Base-by-base conservation (phyloP, 345 rosid genomes). In the Viola odorata region DNA sequence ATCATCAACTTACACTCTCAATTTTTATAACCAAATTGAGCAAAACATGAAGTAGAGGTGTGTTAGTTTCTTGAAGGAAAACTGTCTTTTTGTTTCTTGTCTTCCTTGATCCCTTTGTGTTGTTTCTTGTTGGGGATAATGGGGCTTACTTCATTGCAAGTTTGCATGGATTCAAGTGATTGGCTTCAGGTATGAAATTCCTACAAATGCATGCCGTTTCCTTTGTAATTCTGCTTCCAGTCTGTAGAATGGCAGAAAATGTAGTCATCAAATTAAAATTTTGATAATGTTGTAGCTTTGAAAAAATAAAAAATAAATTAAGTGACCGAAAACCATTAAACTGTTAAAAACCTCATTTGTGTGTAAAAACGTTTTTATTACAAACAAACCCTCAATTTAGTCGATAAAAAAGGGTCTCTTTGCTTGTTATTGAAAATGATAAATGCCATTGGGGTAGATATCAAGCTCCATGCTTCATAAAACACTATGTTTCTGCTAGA, bases 131-230 rank as follows among this genome's bases (percentile, higher is more conserved):
- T 48, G 39, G 8, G 5, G 39, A 41, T 39, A 40, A 87, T 87
- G 91, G 86, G 85, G 67, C 81, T 85, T 58, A 83, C 82, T 69
- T 87, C 96, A 72, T 80, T 89, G 48, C 97, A 84, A 78, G 94
- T 84, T 64, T 92, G 94, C 88, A 85, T 89, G 97, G 97, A 92
- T 75, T 87, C 95, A 48, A 60, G 94, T 45, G 96, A 89, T 37
- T 92, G 97, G 98, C 82, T 92, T 32, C 96, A 89, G 94, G 98
- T 89, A 48, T 39, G 60, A 10, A 50, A 52, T 50, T 55, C 62
- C 53, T 54, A 3, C 32, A 23, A 23, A 23, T 23, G 32, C 32
- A 23, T 23, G 32, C 2, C 32, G 2, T 23, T 23, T 23, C 32
- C 32, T 23, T 23, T 23, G 32, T 23, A 23, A 23, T 23, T 23